Base-by-base conservation (phyloP, 1,139 yeast species). In the Yamadazyma friedrichii region DNA sequence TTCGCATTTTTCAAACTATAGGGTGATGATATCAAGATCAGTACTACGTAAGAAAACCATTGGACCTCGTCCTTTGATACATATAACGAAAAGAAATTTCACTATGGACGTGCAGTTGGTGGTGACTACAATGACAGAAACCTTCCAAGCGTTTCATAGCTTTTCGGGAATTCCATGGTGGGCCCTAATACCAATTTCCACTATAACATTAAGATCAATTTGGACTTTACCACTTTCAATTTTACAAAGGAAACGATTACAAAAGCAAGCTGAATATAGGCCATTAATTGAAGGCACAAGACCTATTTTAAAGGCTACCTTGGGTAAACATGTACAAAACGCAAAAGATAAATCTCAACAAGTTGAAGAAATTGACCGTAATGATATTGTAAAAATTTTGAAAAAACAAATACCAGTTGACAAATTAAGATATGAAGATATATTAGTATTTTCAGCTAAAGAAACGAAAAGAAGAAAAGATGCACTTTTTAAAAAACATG, bases 151-250 rank as follows among this genome's bases (percentile, higher is more conserved):
- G 0, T 43, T 78, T 1, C 91, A 84, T 57, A 62, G 72, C 9
- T 50, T 58, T 13, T 62, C 85, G 0, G 87, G 88, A 1, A 54
- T 88, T 6, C 88, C 95, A 9, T 91, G 97, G 96, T 81, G 88
- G 74, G 78, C 78, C 0, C 62, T 89, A 31, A 84, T 91, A 9
- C 98, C 98, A 0, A 33, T 81, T 15, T 65, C 88, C 0, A 88
- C 97, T 0, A 59, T 88, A 26, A 65, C 80, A 0, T 59, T 89
- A 22, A 72, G 97, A 50, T 57, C 85, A 0, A 53, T 70, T 3
- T 70, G 87, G 63, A 89, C 97, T 0, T 58, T 88, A 16, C 97
- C 98, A 2, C 62, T 89, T 24, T 88, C 95, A 0, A 67, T 89
- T 2, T 51, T 77, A 44, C 95, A 88, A 54, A 65, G 97, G 42